Conservation (phyloP, 805 yeast species). For the Maudiozyma barnettii region DNA sequence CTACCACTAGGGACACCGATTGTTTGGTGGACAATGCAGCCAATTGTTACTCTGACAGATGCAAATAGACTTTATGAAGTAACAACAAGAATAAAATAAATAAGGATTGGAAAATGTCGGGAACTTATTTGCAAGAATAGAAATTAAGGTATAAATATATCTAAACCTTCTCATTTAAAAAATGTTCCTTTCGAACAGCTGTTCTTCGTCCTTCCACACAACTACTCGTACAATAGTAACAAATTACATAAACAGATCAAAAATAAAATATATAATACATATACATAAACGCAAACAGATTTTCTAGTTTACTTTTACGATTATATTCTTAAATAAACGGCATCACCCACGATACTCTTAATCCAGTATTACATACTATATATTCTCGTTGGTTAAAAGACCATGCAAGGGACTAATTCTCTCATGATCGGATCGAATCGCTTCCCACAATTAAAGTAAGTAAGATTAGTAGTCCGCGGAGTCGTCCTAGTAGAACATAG, state of each 20-base stretch:
- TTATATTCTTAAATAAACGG: neutral
- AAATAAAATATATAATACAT: neutral
- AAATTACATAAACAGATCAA: neutral
- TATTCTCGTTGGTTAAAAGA: neutral
- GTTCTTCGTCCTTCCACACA: no score
- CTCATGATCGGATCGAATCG: neutral
- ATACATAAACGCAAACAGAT: neutral
- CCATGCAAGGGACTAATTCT: neutral
- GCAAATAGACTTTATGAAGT: constrained; percentile 24
- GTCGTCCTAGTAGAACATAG: neutral
- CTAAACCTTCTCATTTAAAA: no score
- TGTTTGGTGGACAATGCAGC: constrained; percentile 46
- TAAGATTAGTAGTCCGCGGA: neutral
- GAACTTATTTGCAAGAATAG: no score
- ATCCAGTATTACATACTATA: no score
- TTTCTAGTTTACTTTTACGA: neutral
- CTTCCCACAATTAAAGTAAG: neutral
- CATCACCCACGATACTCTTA: neutral
- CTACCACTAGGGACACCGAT: constrained; percentile 25
- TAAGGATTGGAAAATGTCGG: neutral
- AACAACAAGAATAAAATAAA: neutral
- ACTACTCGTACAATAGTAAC: no score
- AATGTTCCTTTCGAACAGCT: no score
- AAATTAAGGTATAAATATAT: neutral
- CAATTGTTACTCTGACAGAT: constrained; percentile 40